phyloP scores from a whole-genome alignment of 192 early-diverging fungal species.

The Backusella westeae region DNA sequence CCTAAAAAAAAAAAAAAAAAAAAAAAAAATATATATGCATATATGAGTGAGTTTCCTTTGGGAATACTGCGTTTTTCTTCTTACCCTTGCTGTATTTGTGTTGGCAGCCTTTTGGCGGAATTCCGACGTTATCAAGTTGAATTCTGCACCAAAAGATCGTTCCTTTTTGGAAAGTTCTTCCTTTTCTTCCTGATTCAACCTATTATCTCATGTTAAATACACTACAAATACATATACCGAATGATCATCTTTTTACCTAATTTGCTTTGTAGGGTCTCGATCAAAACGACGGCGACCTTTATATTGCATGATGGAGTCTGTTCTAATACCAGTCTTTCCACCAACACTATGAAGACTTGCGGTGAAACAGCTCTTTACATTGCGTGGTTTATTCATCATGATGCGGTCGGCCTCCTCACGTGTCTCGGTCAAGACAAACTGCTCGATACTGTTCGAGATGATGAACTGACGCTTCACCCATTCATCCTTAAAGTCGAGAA shows the following conservation, averaged over 20 bases:
- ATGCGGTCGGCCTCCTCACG: constrained; percentile 50
- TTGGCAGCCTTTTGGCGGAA: neutral
- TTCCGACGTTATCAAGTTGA: constrained; percentile 32
- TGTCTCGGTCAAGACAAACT: constrained; percentile 62
- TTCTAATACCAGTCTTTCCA: constrained; percentile 36
- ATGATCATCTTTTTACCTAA: constrained; percentile 24
- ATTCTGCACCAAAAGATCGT: neutral
- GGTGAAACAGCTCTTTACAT: constrained; percentile 62
- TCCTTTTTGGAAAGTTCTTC: neutral
- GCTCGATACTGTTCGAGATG: constrained; percentile 63
- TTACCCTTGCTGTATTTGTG: neutral
- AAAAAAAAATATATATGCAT: no score
- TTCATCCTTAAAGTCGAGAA: constrained; percentile 58
- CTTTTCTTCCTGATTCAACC: neutral
- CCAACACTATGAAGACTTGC: constrained; percentile 63
- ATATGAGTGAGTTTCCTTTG: no score
- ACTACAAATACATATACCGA: no score
- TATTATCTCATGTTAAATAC: neutral
- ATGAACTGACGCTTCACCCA: constrained; percentile 75
- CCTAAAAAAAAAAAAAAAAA: no score
- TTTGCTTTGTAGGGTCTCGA: constrained; percentile 45
- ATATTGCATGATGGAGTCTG: constrained; percentile 35
- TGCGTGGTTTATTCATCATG: constrained; percentile 54
- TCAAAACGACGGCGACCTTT: constrained; percentile 48
- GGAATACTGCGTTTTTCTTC: no score